phyloP scores from a whole-genome alignment of 2,329 filamentous ascomycete species.

The Cladosporium halotolerans region DNA sequence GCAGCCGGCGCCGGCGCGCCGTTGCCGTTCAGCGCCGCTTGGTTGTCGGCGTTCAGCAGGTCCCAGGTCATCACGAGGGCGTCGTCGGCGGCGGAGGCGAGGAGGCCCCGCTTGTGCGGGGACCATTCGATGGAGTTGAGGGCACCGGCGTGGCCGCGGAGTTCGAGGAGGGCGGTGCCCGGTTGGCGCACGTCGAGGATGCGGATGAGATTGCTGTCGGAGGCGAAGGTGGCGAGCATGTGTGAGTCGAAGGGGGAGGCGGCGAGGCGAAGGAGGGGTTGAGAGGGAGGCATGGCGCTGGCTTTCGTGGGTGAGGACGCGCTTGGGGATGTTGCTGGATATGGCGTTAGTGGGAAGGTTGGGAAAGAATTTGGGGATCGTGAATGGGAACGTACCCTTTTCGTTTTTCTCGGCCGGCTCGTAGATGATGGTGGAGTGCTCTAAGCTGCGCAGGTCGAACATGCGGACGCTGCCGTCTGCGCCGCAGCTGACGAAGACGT shows the following conservation, averaged over 20 bases:
- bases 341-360: slow-evolving; percentile 6
- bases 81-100: slow-evolving; percentile 89
- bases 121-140: slow-evolving; percentile 97
- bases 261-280: slow-evolving; percentile 69
- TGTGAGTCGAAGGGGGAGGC: slow-evolving; percentile 94
- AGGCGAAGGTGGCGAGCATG: slow-evolving; percentile 92
- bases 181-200: slow-evolving; percentile 95
- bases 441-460: slow-evolving; percentile 93
- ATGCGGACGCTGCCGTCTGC: slow-evolving; percentile 96
- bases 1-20: slow-evolving; percentile 15
- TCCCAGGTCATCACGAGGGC: slow-evolving; percentile 92
- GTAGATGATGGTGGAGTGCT: slow-evolving; percentile 98
- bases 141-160: slow-evolving; percentile 77
- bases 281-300: slow-evolving; percentile 54
- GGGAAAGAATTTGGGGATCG: not conserved
- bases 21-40: slow-evolving; percentile 27
- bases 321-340: slow-evolving; percentile 33
- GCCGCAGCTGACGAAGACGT: slow-evolving; percentile 96
- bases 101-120: slow-evolving; percentile 73
- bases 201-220: slow-evolving; percentile 85
- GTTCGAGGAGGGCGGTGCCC: slow-evolving; percentile 86
- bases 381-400: slow-evolving; percentile 32
- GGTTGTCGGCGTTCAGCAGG: slow-evolving; percentile 60
- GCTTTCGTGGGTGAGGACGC: slow-evolving; percentile 65
- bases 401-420: slow-evolving; percentile 83